Conservation (phyloP, 73 alveolate genomes). For the Tetrahymena borealis region DNA sequence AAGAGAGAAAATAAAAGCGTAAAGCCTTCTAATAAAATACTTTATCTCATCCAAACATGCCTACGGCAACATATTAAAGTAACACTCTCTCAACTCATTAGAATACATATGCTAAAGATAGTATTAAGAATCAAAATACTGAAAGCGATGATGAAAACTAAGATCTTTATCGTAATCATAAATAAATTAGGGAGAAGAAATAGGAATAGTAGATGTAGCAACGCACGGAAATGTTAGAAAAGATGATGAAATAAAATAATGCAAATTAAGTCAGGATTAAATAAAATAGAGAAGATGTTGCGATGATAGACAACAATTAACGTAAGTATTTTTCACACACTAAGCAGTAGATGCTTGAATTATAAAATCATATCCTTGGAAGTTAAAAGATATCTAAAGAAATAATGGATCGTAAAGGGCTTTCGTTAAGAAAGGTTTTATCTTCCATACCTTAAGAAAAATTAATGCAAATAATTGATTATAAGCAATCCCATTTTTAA, state of each 20-base stretch:
- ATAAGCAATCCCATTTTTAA: not conserved
- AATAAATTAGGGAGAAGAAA: not conserved
- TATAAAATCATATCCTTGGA: not conserved
- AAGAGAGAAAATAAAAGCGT: not conserved
- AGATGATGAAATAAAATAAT: not conserved
- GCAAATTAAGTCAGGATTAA: not conserved
- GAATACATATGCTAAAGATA: not conserved
- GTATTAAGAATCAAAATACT: not conserved
- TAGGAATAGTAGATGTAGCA: not conserved
- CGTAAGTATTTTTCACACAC: not conserved
- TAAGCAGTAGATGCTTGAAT: not conserved
- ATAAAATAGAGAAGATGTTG: not conserved
- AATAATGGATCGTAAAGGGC: not conserved
- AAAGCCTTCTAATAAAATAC: not conserved
- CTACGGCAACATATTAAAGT: not conserved
- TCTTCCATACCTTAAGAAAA: not conserved
- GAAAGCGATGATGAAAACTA: not conserved
- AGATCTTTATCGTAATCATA: not conserved
- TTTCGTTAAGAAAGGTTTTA: not conserved
- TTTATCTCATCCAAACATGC: not conserved
- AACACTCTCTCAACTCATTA: not conserved
- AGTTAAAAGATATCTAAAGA: not conserved
- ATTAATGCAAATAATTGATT: not conserved
- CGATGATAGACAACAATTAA: not conserved
- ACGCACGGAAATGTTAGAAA: not conserved